These are phyloP conservation scores for Jamesozyma spencerorum DNA, from an alignment of 805 yeast species.

Conservation along the genomic window DNA sequence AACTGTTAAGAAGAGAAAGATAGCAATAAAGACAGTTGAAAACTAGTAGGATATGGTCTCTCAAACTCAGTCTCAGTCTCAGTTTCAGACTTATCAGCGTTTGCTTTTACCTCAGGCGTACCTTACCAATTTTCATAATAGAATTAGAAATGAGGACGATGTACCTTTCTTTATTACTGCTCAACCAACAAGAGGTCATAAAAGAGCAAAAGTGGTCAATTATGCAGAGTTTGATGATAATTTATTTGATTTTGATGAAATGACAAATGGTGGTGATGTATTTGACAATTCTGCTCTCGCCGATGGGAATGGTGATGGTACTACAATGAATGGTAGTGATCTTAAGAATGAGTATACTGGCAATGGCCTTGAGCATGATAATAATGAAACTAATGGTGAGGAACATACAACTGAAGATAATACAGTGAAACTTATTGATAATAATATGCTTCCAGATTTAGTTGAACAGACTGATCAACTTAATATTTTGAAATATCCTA, in stretches of 20 bases:
- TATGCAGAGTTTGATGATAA: conserved; percentile 78
- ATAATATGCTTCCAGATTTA: conserved; percentile 22
- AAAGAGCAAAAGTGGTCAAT: conserved; percentile 64
- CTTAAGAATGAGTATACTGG: neutral
- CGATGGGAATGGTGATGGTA: neutral
- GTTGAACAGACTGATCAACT: conserved; percentile 25
- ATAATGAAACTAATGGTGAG: neutral
- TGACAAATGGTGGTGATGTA: conserved; percentile 2
- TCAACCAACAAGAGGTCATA: conserved; percentile 67
- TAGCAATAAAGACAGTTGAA: too few relatives aligned
- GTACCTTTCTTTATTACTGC: conserved; percentile 63
- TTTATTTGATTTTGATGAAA: conserved; percentile 38
- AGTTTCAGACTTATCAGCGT: conserved; percentile 15
- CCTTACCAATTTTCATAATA: conserved; percentile 60
- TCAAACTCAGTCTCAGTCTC: neutral
- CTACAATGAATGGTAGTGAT: neutral
- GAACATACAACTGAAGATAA: conserved; percentile 4
- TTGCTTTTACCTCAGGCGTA: conserved; percentile 60
- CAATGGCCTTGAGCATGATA: neutral
- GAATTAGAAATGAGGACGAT: conserved; percentile 61
- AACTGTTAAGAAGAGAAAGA: too few relatives aligned
- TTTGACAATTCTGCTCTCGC: conserved; percentile 5
- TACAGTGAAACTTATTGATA: conserved; percentile 3
- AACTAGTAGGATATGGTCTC: too few relatives aligned
- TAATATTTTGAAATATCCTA: conserved; percentile 25